Evolutionary conservation across 1,284 basidiomycete genomes (phyloP), one percentile per base, ranked within the genome.

Genomic region (Ustilago xerochloae): DNA sequence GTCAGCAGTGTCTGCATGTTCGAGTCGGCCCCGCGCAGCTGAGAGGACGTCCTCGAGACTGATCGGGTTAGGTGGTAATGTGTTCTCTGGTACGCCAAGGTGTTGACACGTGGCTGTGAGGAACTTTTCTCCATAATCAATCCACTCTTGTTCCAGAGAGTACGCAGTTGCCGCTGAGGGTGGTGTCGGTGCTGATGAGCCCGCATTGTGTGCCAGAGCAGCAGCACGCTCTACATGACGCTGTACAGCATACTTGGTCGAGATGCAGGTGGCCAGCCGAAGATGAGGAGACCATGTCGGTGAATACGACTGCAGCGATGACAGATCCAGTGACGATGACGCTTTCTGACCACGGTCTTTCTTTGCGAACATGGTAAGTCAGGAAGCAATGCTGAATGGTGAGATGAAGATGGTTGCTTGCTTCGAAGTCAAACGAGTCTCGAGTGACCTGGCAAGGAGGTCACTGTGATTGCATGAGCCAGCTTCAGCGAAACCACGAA

Each of bases 81-180:
- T 58, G 43, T 71, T 63, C 36, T 62, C 51, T 6, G 54, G 53
- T 13, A 81, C 46, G 15, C 79, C 80, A 29, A 81, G 72, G 55
- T 81, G 80, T 68, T 81, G 80, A 38, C 80, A 81, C 15, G 76
- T 77, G 6, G 80, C 80, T n/a, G 62, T 78, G 12, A 80, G 35
- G 50, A 81, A 81, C 66, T 80, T 68, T 28, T 66, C 28, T 26
- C 65, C 63, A 33, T 77, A 80, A 30, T 80, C 78, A 13, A 61
- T 55, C 78, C 78, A 80, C 30, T 64, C 74, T 39, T 69, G 64
- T 2, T 63, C 51, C 4, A 63, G 6, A 2, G 41, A 47, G 35
- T 57, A 46, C 22, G 55, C 33, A 15, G 30, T 12, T 35, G 8
- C 26, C 10, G 24, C 16, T 13, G 46, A 15, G 15, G 41, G 3